phyloP scores from a whole-genome alignment of 306 rosid species.

The Gastrolobium villosum region DNA sequence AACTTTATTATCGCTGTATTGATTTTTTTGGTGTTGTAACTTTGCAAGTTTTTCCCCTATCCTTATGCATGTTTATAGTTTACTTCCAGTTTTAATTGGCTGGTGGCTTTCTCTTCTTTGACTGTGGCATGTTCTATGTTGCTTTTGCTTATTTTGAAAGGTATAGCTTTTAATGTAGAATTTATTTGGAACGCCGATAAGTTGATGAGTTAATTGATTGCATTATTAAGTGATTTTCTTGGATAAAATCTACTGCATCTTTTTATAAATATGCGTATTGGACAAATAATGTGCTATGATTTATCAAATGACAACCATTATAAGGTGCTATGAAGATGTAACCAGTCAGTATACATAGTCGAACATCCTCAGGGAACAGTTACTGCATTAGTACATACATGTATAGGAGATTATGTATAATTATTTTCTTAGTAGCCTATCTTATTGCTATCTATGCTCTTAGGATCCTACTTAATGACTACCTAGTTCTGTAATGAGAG shows the following conservation, averaged over 20 bases:
- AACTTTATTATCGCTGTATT: not conserved
- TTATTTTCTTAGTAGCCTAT: not conserved
- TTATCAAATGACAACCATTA: constrained; percentile 6
- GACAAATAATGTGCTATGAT: not conserved
- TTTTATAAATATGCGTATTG: not conserved
- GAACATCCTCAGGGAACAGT: not conserved
- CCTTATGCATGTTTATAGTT: not conserved
- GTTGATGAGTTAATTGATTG: not conserved
- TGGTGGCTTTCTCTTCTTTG: not conserved
- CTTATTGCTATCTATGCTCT: not conserved
- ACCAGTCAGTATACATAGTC: not conserved
- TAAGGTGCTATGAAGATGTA: not conserved
- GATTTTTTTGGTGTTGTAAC: not conserved
- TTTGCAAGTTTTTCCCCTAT: not conserved
- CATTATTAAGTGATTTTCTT: not conserved
- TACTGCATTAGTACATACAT: constrained; percentile 1
- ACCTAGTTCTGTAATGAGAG: constrained; percentile 6
- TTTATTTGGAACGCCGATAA: not conserved
- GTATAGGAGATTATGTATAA: not conserved
- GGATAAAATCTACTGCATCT: not conserved
- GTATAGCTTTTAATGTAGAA: constrained; percentile 13
- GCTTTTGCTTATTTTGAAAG: constrained; percentile 16
- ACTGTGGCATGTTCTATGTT: not conserved
- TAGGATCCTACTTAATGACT: not conserved
- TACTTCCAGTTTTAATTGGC: not conserved